These are phyloP conservation scores for Starmerella geochares DNA, from an alignment of 805 yeast genomes.

Conservation along the genomic window DNA sequence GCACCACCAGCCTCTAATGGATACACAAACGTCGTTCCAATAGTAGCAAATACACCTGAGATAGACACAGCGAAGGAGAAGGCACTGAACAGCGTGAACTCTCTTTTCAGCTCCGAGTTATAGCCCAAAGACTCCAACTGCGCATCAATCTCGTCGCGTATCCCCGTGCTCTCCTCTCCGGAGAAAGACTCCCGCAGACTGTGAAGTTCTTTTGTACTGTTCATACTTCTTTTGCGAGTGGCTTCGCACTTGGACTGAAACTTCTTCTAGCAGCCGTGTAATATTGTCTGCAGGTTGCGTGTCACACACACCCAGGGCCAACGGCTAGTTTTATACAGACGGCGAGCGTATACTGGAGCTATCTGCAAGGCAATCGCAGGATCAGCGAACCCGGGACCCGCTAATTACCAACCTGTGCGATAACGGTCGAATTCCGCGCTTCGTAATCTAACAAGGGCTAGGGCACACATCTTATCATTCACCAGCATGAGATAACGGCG, in stretches of 20 bases:
- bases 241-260: neutral
- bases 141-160: neutral
- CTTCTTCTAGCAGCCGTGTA: too few relatives aligned
- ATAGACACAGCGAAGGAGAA: conserved; percentile 55
- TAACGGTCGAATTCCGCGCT: conserved; percentile 5
- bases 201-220: neutral
- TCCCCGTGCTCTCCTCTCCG: neutral
- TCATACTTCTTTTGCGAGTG: neutral
- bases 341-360: neutral
- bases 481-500: neutral
- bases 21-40: conserved; percentile 42
- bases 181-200: neutral
- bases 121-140: conserved; percentile 41
- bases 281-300: too few relatives aligned
- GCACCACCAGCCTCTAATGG: conserved; percentile 48
- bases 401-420: neutral
- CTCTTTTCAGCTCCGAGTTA: conserved; percentile 49
- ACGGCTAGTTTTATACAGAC: too few relatives aligned
- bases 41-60: conserved; percentile 56
- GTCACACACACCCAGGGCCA: too few relatives aligned
- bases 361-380: neutral
- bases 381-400: neutral
- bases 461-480: neutral
- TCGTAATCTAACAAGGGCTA: neutral
- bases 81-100: conserved; percentile 48